Evolutionary conservation across 2,329 filamentous ascomycete species (phyloP).

Genomic region (Ceratocystis huliohia): DNA sequence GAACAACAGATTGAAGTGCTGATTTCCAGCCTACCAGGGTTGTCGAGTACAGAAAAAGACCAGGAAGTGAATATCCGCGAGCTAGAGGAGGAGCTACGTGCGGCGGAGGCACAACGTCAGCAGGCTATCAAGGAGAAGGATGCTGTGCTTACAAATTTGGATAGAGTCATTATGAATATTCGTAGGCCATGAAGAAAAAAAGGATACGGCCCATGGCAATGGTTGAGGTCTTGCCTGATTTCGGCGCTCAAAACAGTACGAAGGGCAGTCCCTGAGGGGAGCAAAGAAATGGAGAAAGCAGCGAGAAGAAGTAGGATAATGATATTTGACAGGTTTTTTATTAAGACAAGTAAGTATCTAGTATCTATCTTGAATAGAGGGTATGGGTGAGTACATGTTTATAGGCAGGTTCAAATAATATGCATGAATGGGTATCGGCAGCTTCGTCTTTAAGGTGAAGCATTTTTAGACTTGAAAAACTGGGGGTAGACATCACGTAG

Average conservation of each 20-base stretch:
- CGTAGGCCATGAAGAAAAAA: conserved; percentile 42
- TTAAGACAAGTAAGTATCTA: not conserved
- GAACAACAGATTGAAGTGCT: conserved; percentile 73
- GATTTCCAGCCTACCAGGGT: conserved; percentile 60
- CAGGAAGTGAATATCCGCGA: conserved; percentile 56
- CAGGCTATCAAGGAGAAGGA: conserved; percentile 53
- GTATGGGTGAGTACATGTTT: not conserved
- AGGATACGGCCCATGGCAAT: not conserved
- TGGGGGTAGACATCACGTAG: conserved; percentile 66
- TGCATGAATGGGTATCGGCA: conserved; percentile 2
- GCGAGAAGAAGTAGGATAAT: not conserved
- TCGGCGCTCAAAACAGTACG: not conserved
- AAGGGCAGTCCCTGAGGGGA: not conserved
- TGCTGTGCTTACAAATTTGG: conserved; percentile 46
- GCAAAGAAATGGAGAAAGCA: not conserved
- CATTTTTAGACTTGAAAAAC: conserved; percentile 54
- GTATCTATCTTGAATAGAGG: not conserved
- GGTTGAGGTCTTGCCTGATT: not conserved
- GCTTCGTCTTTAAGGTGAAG: not conserved
- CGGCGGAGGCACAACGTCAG: conserved; percentile 48
- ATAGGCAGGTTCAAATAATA: not conserved
- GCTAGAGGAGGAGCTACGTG: conserved; percentile 51
- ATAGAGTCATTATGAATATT: conserved; percentile 48
- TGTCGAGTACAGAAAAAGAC: conserved; percentile 65
- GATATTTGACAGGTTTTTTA: not conserved